Percentiles rank a stretch among this genome's conserved stretches.
Conservation (phyloP, 345 rosid genomes). For the Salix exigua region DNA sequence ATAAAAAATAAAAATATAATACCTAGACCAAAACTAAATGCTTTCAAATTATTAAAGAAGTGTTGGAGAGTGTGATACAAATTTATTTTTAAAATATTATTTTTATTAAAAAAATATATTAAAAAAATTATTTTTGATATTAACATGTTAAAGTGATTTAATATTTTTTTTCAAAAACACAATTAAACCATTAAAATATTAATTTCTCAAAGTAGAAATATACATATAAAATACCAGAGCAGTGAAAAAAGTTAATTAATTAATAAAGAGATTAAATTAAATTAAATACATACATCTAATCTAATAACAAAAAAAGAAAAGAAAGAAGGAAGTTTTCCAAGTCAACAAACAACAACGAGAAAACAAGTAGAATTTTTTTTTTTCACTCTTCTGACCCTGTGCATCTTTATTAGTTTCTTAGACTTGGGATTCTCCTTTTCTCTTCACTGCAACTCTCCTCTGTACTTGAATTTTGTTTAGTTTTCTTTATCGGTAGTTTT, state of each 20-base stretch:
- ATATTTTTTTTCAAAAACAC: no score
- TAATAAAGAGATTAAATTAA: background rate
- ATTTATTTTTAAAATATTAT: no score
- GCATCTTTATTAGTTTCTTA: background rate
- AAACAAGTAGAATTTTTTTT: slow-evolving; percentile 22
- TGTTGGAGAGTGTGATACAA: no score
- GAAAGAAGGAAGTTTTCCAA: slow-evolving; percentile 1
- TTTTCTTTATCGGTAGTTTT: slow-evolving; percentile 9
- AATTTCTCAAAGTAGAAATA: background rate
- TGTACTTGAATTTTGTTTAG: slow-evolving; percentile 17
- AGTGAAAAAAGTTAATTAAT: no score
- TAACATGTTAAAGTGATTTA: rapidly evolving
- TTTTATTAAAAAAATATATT: no score
- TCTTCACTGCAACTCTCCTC: slow-evolving; percentile 1
- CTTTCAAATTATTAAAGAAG: no score
- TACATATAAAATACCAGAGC: background rate
- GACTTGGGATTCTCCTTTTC: slow-evolving; percentile 14
- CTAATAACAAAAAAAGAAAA: background rate
- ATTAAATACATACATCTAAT: background rate
- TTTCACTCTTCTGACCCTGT: slow-evolving; percentile 28
- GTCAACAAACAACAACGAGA: slow-evolving; percentile 63
- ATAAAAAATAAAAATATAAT: no score
- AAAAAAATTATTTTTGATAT: no score
- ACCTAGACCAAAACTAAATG: no score
- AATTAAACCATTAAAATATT: no score